Percentiles rank a stretch among this genome's conserved stretches.
Conservation (phyloP, 805 yeast species). For the Candida incommunis region DNA sequence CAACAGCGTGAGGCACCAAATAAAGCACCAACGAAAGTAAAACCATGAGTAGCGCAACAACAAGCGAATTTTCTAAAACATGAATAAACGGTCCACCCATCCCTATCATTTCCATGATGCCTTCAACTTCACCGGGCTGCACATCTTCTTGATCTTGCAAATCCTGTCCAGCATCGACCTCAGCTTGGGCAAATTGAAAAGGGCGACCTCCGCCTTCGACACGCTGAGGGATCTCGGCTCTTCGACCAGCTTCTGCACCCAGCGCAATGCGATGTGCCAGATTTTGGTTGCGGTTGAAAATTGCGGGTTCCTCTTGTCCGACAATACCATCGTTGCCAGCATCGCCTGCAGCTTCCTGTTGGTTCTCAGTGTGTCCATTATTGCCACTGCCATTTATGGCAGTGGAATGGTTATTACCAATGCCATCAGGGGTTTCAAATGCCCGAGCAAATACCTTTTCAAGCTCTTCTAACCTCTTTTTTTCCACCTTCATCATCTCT, state of each 20-base stretch:
- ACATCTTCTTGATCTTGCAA: constrained; percentile 7
- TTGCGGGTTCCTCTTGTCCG: background rate
- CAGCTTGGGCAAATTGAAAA: constrained; percentile 1
- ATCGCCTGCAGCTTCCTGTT: constrained; percentile 8
- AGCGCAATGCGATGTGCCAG: background rate
- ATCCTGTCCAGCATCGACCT: constrained; percentile 4
- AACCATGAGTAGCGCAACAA: background rate
- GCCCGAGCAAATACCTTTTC: background rate
- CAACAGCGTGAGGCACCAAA: constrained; percentile 1
- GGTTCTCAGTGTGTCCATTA: background rate
- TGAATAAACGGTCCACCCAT: constrained; percentile 1
- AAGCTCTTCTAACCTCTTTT: background rate
- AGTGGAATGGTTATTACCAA: background rate
- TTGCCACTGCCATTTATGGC: too few species aligned
- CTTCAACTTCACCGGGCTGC: constrained; percentile 16
- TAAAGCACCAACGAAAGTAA: background rate
- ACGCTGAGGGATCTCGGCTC: background rate
- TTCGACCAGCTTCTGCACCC: too few species aligned
- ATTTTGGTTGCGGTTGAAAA: background rate
- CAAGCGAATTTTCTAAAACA: background rate
- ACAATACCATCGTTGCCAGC: background rate
- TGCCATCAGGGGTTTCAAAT: background rate
- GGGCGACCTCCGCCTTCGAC: constrained; percentile 9
- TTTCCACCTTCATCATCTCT: too few species aligned
- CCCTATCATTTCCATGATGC: constrained; percentile 15